Evolutionary conservation across 805 yeast species (phyloP), one percentile per base, ranked within the genome.

Genomic region (Candida insectorum): DNA sequence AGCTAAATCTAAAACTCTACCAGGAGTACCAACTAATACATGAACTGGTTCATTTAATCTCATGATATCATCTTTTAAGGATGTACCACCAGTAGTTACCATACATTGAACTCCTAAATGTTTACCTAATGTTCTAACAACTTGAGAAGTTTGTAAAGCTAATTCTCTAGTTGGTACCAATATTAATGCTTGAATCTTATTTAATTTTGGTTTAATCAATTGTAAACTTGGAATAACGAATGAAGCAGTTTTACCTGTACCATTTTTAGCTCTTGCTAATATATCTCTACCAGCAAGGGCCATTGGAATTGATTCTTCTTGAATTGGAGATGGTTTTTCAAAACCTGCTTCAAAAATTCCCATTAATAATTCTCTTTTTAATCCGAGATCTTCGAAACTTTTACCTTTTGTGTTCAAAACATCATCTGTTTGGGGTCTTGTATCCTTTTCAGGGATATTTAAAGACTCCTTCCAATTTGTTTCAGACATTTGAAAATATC

Each of bases 331-430:
- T 5, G 98, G 98, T 54, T 85, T 87, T 60, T 93, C 98, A 55
- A 93, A 93, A 31, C 98, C 98, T 1, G 97, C 97, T 62, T 93
- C 98, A 59, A 89, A 93, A 45, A 93, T 91, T 22, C 98, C 98
- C 98, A 93, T 93, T 56, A 93, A 69, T 40, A 93, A 72, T 56
- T 93, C 96, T 62, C 98, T 79, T 60, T 87, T 88, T 49, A 93
- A 75, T 52, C 79, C 81, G 63, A 89, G 87, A 55, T 88, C 95
- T 62, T 93, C 98, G 55, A 93, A 93, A 13, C 85, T 71, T 49
- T 81, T 81, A 36, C 97, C 97, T 52, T 86, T 85, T 25, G 96
- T 88, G 49, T 78, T 85, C 31, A 86, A 73, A 34, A 93, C 97
- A 74, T 93, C 98, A 37, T 89, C 96, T 1, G 98, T 91, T 59